Base-by-base conservation (phyloP, 2,329 filamentous ascomycete genomes). In the Xylariaceae sp. region DNA sequence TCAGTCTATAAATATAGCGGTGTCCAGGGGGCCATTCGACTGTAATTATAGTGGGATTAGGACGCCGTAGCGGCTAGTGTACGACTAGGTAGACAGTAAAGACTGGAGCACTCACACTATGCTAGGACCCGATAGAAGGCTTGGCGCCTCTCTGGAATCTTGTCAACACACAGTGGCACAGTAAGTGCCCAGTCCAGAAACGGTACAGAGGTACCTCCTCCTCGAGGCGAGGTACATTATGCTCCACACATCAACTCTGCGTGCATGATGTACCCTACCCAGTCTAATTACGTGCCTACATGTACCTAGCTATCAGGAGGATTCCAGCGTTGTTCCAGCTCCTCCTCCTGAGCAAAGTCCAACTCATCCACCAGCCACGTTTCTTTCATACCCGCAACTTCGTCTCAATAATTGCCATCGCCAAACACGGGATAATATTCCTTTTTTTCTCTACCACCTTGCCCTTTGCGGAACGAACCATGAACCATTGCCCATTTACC, bases 381-480 rank as follows among this genome's bases (percentile, higher is more conserved):
- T 43, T 36, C 41, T 48, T 30, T 41, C 13, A 26, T 21, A 29
- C 19, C 41, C 21, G 41, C 41, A 29, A 15, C 18, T n/a, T 21
- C 22, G 21, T 29, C 41, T 43, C 41, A 29, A 32, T 19, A 51
- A n/a, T 29, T 48, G 30, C 42, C 26, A 51, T 52, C 45, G 47
- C 57, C 50, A 55, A 44, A 54, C 55, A 54, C 40, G 55, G 36
- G 55, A 54, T 56, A 44, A 49, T 34, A 34, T 53, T 40, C 54
- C 43, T 46, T 47, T 47, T 43, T 46, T 54, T 54, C 22, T 50
- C 55, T 47, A 57, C 32, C 47, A 57, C 55, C 50, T 53, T 59
- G 47, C 57, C 55, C 49, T 55, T 59, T 59, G 57, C 57, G 55
- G 57, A 56, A 54, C 41, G 36, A 48, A 49, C 43, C 56, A 54